Evolutionary conservation across 345 rosid genomes (phyloP), one percentile per base, ranked within the genome.

Genomic region (Eucalyptus melliodora): DNA sequence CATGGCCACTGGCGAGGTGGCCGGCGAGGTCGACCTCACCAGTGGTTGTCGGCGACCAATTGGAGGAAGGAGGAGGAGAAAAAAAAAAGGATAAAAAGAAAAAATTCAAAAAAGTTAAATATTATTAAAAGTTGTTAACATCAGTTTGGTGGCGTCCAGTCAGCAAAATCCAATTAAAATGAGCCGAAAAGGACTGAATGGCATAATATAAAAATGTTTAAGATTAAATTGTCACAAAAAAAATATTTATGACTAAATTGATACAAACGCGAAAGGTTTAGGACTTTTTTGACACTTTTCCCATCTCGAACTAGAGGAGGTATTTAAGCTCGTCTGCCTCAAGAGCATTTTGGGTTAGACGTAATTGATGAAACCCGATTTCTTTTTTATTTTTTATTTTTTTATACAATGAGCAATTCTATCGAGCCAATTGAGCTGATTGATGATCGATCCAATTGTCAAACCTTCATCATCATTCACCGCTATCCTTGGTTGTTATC

Each of bases 31-130:
- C 1, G 17, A 50, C 51, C 51, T 50, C 51, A 50, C 17, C 0
- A 1, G 7, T 0, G 7, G 51, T 15, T 1, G 17, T 1, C 17
- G 3, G 3, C 3, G 17, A 15, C 17, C 3, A 1, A 0, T 50
- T 50, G 51, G 7, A 50, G 17, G 51, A 50, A 50, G 51, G 51
- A 50, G 17, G 51, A 50, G 51, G 51, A 50, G 16, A 50, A 50
- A 50, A 49, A 50, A n/a, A 49, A 50, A 50, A 50, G 17, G 3
- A 50, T 2, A 50, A 50, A 50, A 15, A 50, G 7, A 50, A 50
- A 14, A 50, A 50, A 50, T 2, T 15, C 1, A 5, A 50, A 50
- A 50, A 50, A 50, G 1, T 50, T 50, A 50, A 50, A 50, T 15
- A 50, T 50, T 50, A 50, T 50, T 50, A 50, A 15, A 50, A 50